These are phyloP conservation scores for Umbelopsis vinacea DNA, from an alignment of 192 early-diverging fungal genomes.

Conservation along the genomic window DNA sequence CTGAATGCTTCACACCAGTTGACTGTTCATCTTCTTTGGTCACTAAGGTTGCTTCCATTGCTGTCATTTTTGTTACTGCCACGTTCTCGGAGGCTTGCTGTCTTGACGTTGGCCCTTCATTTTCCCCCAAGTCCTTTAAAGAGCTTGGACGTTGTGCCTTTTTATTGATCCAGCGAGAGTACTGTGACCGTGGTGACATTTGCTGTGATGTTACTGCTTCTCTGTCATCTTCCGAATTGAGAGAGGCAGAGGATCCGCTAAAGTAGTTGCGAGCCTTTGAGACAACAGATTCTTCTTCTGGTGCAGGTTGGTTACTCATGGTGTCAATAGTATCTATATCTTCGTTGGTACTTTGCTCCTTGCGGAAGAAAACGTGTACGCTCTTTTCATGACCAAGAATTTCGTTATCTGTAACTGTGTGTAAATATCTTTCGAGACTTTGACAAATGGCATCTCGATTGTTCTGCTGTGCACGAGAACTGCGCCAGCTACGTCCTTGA, in stretches of 20 bases:
- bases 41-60: background rate
- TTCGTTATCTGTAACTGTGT: slow-evolving; percentile 27
- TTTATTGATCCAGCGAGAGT: slow-evolving; percentile 3
- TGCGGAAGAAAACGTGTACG: slow-evolving; percentile 36
- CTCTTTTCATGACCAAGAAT: slow-evolving; percentile 33
- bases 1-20: background rate
- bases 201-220: background rate
- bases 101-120: background rate
- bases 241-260: background rate
- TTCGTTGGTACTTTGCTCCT: slow-evolving; percentile 25
- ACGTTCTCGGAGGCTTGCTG: background rate
- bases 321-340: background rate
- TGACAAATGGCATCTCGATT: slow-evolving; percentile 20
- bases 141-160: background rate
- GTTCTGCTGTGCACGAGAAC: background rate
- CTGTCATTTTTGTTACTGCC: background rate
- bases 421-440: slow-evolving; percentile 32
- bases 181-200: slow-evolving; percentile 9
- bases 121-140: background rate
- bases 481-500: slow-evolving; percentile 27
- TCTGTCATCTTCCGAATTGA: slow-evolving; percentile 17
- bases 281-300: background rate
- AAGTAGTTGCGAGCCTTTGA: background rate
- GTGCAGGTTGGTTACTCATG: background rate
- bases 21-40: background rate